Base-by-base conservation (phyloP, 1,139 yeast species). In the Pichia sp. region DNA sequence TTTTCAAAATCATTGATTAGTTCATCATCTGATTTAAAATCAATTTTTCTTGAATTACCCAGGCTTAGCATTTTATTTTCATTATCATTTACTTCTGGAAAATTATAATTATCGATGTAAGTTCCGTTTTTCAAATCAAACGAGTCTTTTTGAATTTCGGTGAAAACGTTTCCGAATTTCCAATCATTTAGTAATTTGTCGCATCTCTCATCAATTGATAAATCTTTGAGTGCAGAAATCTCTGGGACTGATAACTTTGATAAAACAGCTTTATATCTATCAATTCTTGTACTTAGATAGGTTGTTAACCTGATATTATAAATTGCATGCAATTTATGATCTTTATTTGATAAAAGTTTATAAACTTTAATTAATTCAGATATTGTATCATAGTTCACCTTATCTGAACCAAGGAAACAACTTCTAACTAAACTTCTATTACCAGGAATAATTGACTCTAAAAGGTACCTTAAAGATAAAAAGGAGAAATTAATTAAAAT, bases 381-480 rank as follows among this genome's bases (percentile, higher is more conserved):
- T 12, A 39, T 12, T 4, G 34, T 12, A 27, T 36, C 28, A 32
- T 29, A 39, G 2, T 16, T 25, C 28, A 35, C 2, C 25, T 38
- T 31, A 12, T 28, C 46, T 12, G 38, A 30, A 68, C 48, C 49
- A 1, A 40, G 9, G 25, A 50, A 51, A 4, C 46, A 51, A 25
- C 24, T 41, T 23, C 42, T 37, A n/a, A 47, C 28, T 11, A 49
- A 40, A 27, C 40, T 37, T 30, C 43, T 22, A 10, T 41, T 32
- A 2, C 46, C 50, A 3, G 51, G 51, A 8, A 47, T 28, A 2
- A 41, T 30, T 20, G 45, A 40, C 3, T 41, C 46, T 25, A 49
- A 30, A 11, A 37, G 38, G 26, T 37, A 39, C 22, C 45, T 37
- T 8, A 50, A 11, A 2, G 53, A 39, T 4, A 51, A 11, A 30